Evolutionary conservation across 2,329 filamentous ascomycete genomes (phyloP).

Genomic region (Colletotrichum eleusines): DNA sequence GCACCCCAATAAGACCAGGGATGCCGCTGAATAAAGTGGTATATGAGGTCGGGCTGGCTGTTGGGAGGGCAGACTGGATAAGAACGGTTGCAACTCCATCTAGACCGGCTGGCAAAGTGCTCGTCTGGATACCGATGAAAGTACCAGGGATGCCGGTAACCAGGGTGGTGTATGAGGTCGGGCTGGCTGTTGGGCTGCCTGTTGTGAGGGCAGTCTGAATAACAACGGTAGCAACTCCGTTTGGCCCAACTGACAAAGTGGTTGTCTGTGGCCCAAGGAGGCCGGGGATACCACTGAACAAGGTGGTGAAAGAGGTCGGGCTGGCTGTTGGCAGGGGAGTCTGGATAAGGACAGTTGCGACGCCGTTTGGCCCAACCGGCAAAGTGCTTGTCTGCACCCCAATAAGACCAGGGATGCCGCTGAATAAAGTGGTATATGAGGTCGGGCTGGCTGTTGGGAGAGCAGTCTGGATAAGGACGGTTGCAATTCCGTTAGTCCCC

Average conservation of each 20-base stretch:
- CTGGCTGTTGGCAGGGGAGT: background rate
- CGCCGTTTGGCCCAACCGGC: conserved; percentile 9
- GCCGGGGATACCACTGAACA: no score
- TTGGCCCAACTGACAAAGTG: conserved; percentile 8
- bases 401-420: conserved; percentile 4
- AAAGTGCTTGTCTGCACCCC: conserved; percentile 10
- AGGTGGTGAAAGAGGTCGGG: background rate
- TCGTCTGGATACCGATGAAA: no score
- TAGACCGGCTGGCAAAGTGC: no score
- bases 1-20: conserved; percentile 9
- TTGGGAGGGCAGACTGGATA: no score
- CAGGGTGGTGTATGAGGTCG: background rate
- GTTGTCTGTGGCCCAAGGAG: background rate
- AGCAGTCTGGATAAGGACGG: conserved; percentile 25
- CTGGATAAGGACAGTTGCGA: conserved; percentile 20
- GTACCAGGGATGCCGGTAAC: conserved; percentile 13
- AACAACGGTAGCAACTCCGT: conserved; percentile 20
- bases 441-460: background rate
- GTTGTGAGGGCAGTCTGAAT: conserved; percentile 16
- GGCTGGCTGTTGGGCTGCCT: background rate
- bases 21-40: conserved; percentile 12
- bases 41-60: background rate
- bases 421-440: conserved; percentile 13
- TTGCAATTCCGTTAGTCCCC: conserved; percentile 19
- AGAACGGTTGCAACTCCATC: no score